Conservation (phyloP, 1,284 basidiomycete species). For the Trichosporon ovoides region DNA sequence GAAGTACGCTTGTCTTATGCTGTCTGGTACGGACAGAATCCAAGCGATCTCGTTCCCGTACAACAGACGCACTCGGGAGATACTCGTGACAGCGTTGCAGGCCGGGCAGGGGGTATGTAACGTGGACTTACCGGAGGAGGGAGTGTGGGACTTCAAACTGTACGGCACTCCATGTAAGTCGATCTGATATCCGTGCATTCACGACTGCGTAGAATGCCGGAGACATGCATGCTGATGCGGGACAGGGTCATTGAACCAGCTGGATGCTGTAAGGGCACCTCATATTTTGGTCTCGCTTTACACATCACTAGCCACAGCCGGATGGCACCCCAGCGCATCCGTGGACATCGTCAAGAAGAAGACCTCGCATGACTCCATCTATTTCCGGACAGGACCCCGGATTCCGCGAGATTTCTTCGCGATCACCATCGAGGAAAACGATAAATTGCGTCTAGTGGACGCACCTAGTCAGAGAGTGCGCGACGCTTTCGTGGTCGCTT, state of each 20-base stretch:
- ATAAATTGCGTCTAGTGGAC: background rate
- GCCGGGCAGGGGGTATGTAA: background rate
- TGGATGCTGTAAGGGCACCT: background rate
- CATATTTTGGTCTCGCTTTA: background rate
- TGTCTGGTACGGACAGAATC: conserved; percentile 6
- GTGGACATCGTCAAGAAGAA: conserved; percentile 2
- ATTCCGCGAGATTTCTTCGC: background rate
- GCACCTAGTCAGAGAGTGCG: background rate
- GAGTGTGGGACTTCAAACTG: conserved; percentile 1
- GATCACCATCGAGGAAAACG: background rate
- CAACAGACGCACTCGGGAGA: background rate
- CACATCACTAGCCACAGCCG: background rate
- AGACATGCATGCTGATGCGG: background rate
- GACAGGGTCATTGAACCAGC: background rate
- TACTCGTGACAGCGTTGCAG: background rate
- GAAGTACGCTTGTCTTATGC: conserved; percentile 4
- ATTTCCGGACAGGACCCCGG: background rate
- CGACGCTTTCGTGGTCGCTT: background rate
- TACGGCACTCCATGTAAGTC: conserved; percentile 2
- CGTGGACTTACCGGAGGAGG: background rate
- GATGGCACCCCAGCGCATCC: background rate
- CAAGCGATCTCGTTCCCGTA: background rate
- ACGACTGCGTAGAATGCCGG: no score
- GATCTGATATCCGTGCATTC: no score
- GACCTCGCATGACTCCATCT: background rate